These are phyloP conservation scores for Pleomassaria siparia DNA, from an alignment of 2,329 filamentous ascomycete species.

Conservation along the genomic window DNA sequence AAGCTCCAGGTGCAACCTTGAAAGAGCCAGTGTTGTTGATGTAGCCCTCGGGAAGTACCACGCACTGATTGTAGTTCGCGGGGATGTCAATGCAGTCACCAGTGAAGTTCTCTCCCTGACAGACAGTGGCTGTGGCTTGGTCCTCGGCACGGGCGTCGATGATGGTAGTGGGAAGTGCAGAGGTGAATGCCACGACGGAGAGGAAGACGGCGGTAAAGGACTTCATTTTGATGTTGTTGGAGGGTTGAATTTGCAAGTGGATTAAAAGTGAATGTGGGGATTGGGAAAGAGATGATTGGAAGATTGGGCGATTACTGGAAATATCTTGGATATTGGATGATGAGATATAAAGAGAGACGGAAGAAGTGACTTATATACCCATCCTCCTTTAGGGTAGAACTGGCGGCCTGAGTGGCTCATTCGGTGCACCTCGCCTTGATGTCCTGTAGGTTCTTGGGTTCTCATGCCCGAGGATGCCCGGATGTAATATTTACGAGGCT, in stretches of 20 bases:
- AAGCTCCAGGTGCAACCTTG: conserved; percentile 11
- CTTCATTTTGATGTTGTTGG: conserved; percentile 16
- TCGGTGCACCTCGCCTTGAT: no score
- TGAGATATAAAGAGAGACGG: background rate
- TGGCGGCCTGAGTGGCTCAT: background rate
- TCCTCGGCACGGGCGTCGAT: conserved; percentile 5
- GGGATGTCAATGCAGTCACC: conserved; percentile 10
- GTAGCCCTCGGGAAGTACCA: conserved; percentile 6
- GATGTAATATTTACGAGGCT: background rate
- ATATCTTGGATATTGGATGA: background rate
- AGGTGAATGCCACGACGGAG: conserved; percentile 12
- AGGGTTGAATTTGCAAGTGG: background rate
- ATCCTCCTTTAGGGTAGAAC: background rate
- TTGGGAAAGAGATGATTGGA: background rate
- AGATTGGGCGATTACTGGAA: background rate
- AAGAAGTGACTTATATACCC: background rate
- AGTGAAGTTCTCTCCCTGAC: conserved; percentile 15
- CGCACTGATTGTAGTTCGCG: conserved; percentile 13
- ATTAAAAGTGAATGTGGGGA: background rate
- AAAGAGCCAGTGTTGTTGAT: conserved; percentile 17
- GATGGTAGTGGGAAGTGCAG: conserved; percentile 12
- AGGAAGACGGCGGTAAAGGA: conserved; percentile 13
- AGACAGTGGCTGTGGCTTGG: conserved; percentile 12
- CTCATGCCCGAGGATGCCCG: background rate
- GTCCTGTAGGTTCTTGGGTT: background rate